Conservation (phyloP, 2,329 filamentous ascomycete genomes). For the Mycosphaerella arachidis region DNA sequence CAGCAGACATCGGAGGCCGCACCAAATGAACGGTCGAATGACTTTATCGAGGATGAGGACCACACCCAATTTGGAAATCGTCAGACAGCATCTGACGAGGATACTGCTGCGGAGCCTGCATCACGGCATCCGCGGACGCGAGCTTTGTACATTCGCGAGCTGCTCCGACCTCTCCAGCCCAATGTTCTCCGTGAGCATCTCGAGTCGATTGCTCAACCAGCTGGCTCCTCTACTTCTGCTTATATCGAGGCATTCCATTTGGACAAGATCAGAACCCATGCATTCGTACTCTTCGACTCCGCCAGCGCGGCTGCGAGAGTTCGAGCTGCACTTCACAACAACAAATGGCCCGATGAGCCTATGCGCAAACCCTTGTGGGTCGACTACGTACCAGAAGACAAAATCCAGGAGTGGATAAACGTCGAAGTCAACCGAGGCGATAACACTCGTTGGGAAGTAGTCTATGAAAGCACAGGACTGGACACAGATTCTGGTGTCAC, state of each 20-base stretch:
- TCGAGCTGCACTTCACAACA: constrained; percentile 69
- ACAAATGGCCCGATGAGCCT: constrained; percentile 81
- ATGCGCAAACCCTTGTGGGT: constrained; percentile 80
- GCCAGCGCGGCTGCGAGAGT: constrained; percentile 70
- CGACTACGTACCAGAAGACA: constrained; percentile 79
- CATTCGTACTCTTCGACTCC: constrained; percentile 69
- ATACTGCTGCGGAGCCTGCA: constrained; percentile 20
- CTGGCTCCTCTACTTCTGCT: constrained; percentile 31
- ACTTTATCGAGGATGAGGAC: background rate
- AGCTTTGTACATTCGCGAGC: constrained; percentile 81
- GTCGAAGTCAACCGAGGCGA: constrained; percentile 51
- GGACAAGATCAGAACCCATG: constrained; percentile 82
- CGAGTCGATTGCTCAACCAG: constrained; percentile 58
- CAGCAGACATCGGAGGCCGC: background rate
- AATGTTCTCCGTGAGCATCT: constrained; percentile 65
- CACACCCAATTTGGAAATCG: background rate
- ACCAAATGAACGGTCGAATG: background rate
- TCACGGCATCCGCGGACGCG: constrained; percentile 49
- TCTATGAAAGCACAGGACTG: constrained; percentile 50
- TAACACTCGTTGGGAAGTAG: constrained; percentile 64
- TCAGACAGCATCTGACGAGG: constrained; percentile 1
- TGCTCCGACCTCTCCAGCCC: constrained; percentile 79
- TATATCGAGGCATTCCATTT: constrained; percentile 66
- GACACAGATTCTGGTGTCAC: constrained; percentile 50
- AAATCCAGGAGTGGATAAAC: constrained; percentile 67